Evolutionary conservation across 2,329 filamentous ascomycete species (phyloP).

Genomic region (Myriosclerotinia duriaeana): DNA sequence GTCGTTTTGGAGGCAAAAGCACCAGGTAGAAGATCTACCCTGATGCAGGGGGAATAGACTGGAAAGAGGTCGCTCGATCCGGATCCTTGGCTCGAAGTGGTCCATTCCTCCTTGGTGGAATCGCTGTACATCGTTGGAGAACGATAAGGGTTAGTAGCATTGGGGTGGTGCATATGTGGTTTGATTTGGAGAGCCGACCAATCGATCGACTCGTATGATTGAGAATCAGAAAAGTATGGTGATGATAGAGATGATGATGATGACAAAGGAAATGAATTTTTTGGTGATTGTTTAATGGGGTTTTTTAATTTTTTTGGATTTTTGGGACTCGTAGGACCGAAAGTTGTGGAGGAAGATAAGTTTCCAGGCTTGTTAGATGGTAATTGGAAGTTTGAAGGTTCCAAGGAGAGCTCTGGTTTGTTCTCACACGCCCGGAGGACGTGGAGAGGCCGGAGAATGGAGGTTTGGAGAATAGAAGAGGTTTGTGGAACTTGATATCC

Average conservation of each 20-base stretch:
- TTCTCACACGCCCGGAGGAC: slow-evolving; percentile 1
- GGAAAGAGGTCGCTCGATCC: neutral
- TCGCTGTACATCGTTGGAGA: slow-evolving; percentile 16
- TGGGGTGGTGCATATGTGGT: neutral
- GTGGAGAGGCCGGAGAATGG: neutral
- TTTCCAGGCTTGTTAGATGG: slow-evolving; percentile 8
- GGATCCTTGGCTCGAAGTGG: neutral
- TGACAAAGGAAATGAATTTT: slow-evolving; percentile 12
- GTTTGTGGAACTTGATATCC: slow-evolving; percentile 21
- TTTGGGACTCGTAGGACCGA: slow-evolving; percentile 9
- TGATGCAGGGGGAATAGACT: slow-evolving; percentile 1
- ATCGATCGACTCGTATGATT: slow-evolving; percentile 17
- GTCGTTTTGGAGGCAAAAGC: neutral
- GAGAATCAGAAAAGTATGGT: slow-evolving; percentile 6
- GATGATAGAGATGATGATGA: neutral
- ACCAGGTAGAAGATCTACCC: neutral
- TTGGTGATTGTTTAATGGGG: neutral
- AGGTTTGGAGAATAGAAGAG: neutral
- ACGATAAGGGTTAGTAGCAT: neutral
- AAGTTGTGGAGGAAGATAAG: slow-evolving; percentile 8
- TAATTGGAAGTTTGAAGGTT: slow-evolving; percentile 1
- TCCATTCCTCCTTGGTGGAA: neutral
- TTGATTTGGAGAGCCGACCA: slow-evolving; percentile 16
- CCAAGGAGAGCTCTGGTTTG: slow-evolving; percentile 10
- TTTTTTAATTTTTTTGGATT: neutral